Evolutionary conservation across 805 yeast species (phyloP), one percentile per base, ranked within the genome.

Genomic region (Candida ovalis): DNA sequence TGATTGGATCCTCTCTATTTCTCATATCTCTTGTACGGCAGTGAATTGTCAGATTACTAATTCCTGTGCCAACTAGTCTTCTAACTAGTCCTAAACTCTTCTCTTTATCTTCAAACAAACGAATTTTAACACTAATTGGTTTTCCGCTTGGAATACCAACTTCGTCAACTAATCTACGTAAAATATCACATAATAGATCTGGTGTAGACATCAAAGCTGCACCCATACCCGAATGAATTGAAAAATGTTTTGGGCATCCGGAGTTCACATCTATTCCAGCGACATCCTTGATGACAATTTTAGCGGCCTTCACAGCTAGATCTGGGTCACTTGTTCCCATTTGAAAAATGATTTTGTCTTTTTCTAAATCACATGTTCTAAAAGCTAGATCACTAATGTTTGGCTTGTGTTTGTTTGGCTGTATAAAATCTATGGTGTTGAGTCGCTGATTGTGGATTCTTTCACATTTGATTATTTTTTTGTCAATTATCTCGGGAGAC

Each of bases 221-320:
- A 4, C 99, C 99, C 98, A 94, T 94, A 1, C 99, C 99, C 0
- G 95, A 76, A 66, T 94, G 99, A 2, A 90, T 76, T 1, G 96
- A 86, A 60, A 94, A 94, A 56, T 90, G 97, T 64, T 92, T 94
- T 3, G 99, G 99, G 68, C 99, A 94, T 4, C 99, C 99, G 25
- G 96, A 89, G 65, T 94, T 94, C 49, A 94, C 76, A 63, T 94
- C 99, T 4, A 94, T 86, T 8, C 96, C 98, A 53, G 81, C 90
- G 2, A 94, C 98, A 65, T 94, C 98, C 1, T 73, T 61, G 8
- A 91, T 88, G 3, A 94, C 87, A 39, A 84, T 74, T 45, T 77
- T 69, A 0, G 96, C 97, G 1, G 97, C 99, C 51, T 84, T 72
- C 1, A 90, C 96, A 0, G 99, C 99, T 19, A 90, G 67, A 0